phyloP scores from a whole-genome alignment of 345 rosid species.

The Physaria fendleri region DNA sequence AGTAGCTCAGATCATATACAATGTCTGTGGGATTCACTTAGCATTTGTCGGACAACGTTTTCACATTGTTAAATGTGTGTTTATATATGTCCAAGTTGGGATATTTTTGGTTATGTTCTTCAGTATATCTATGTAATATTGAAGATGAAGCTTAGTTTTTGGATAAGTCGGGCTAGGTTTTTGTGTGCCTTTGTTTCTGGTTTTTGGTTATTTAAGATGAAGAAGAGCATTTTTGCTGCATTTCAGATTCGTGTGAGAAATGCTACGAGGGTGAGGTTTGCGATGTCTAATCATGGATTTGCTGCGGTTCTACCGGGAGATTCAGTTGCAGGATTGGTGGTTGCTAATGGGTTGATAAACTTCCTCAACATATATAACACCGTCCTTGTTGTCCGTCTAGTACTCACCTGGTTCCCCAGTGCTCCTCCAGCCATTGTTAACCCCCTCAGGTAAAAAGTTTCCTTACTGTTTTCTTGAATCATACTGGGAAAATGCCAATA shows the following conservation, averaged over 20 bases:
- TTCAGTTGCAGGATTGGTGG: conserved; percentile 82
- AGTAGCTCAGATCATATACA: background rate
- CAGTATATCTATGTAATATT: background rate
- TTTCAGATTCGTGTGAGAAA: conserved; percentile 45
- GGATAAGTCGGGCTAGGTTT: background rate
- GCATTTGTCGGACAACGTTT: background rate
- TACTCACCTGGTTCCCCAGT: conserved; percentile 94
- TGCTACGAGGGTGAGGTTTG: conserved; percentile 23
- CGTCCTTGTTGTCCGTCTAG: conserved; percentile 69
- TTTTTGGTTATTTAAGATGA: background rate
- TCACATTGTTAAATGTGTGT: background rate
- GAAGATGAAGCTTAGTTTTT: background rate
- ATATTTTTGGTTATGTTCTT: background rate
- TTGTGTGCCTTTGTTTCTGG: background rate
- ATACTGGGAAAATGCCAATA: background rate
- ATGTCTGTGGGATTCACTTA: background rate
- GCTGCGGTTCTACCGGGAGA: conserved; percentile 91
- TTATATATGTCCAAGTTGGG: background rate
- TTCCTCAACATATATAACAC: conserved; percentile 85
- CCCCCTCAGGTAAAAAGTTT: conserved; percentile 65
- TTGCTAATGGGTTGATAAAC: conserved; percentile 68
- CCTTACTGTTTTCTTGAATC: background rate
- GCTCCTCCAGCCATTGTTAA: conserved; percentile 89
- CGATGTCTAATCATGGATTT: conserved; percentile 49
- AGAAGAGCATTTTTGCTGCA: background rate